These are phyloP conservation scores for Ambrosiella xylebori DNA, from an alignment of 2,329 filamentous ascomycete species.

Conservation along the genomic window DNA sequence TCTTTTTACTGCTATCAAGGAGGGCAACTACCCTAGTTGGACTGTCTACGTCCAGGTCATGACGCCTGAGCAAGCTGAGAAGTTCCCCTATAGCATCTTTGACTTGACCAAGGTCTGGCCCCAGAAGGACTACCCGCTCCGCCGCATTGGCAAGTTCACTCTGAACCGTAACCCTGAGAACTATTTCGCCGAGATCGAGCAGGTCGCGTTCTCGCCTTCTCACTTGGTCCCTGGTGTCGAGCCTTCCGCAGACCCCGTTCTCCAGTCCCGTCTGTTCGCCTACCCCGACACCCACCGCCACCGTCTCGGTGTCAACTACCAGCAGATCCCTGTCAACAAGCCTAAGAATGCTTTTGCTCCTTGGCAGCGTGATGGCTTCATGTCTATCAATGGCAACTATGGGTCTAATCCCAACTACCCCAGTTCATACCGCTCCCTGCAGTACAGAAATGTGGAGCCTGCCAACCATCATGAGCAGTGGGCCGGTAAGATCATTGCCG, in stretches of 20 bases:
- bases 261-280: conserved; percentile 42
- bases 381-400: conserved; percentile 51
- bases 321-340: conserved; percentile 45
- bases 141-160: conserved; percentile 42
- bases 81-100: conserved; percentile 46
- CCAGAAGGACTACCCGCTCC: conserved; percentile 41
- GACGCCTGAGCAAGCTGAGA: conserved; percentile 42
- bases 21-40: conserved; percentile 45
- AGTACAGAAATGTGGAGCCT: conserved; percentile 26
- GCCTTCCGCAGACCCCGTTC: conserved; percentile 43
- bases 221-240: conserved; percentile 47
- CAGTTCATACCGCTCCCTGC: conserved; percentile 29
- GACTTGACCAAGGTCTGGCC: conserved; percentile 57
- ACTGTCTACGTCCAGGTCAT: conserved; percentile 46
- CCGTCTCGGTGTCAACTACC: conserved; percentile 45
- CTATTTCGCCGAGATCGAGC: conserved; percentile 54
- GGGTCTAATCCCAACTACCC: conserved; percentile 42
- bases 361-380: conserved; percentile 55
- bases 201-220: conserved; percentile 47
- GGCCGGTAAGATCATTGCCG: conserved; percentile 27
- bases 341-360: conserved; percentile 42
- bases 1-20: conserved; percentile 44
- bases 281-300: conserved; percentile 47
- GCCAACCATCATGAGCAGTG: conserved; percentile 30
- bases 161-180: conserved; percentile 49